Base-by-base conservation (phyloP, 441 rosid species). In the Eruca vesicaria region DNA sequence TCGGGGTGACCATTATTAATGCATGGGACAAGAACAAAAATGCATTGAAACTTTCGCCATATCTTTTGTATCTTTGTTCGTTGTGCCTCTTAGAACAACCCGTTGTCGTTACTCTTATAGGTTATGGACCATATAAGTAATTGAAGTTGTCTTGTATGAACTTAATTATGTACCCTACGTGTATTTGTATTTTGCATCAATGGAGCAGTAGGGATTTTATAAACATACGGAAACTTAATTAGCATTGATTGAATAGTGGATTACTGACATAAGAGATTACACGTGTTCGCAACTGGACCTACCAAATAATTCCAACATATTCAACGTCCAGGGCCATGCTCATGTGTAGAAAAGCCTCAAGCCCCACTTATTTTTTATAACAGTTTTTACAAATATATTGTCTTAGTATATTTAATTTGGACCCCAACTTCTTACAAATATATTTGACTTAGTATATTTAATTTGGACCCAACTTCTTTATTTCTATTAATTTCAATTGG, bases 141-240 rank as follows among this genome's bases (percentile, higher is more conserved):
- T 21, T 45, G 31, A 23, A 21, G 9, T 72, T 72, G 69, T 50
- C 68, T 5, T 23, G 56, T 72, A 72, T 52, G 21, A 72, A 36
- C 15, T 50, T 12, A 9, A 26, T 9, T 28, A 26, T 28, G 8
- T 53, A 16, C 33, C 50, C 43, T 74, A 70, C 66, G 74, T 70
- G 31, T 43, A 59, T 29, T 7, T 70, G 58, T 43, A 59, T 29
- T 4, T 19, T 14, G 19, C 9, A 12, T 43, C 19, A 19, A 28
- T 16, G 56, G 41, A 70, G 9, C 41, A 58, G 31, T 5, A 70
- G 58, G 50, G 66, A 18, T 28, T 1, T 41, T 29, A 29, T 5
- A 0, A 60, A 59, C 74, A 70, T 41, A 43, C 66, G 57, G 57
- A 23, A n/a, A n/a, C n/a, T n/a, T n/a, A n/a, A n/a, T n/a, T n/a